Conservation (phyloP, 257 asterid genomes). For the Rhazya stricta region DNA sequence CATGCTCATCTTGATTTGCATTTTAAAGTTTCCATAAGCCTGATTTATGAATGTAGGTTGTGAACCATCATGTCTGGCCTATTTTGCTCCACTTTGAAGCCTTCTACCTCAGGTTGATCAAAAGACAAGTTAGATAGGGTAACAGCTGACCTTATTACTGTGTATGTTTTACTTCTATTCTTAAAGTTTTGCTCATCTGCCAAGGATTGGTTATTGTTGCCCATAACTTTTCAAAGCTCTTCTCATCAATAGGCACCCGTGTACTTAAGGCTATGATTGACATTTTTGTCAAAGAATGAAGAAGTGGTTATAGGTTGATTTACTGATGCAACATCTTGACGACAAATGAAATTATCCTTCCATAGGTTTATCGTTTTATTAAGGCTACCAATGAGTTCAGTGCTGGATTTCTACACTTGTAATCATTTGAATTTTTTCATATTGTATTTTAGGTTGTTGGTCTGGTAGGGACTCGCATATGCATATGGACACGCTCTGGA, state of each 20-base stretch:
- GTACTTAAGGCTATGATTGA: neutral
- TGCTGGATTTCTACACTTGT: slow-evolving; percentile 8
- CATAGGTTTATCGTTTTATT: neutral
- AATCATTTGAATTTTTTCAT: slow-evolving; percentile 21
- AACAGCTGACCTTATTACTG: neutral
- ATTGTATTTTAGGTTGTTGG: slow-evolving; percentile 68
- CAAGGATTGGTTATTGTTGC: neutral
- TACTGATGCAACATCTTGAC: neutral
- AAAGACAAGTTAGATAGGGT: neutral
- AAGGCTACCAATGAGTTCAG: neutral
- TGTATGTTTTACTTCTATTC: neutral
- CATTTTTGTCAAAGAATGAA: neutral
- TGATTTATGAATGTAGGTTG: neutral
- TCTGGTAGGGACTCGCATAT: slow-evolving; percentile 79
- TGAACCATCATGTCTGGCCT: neutral
- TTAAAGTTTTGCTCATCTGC: neutral
- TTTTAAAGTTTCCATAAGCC: neutral
- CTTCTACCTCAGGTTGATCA: neutral
- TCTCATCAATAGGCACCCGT: neutral
- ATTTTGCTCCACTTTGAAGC: neutral
- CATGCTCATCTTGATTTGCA: neutral
- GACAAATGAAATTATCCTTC: neutral
- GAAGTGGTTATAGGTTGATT: neutral
- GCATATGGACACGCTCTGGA: slow-evolving; percentile 86
- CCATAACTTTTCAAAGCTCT: neutral